These are phyloP conservation scores for Xylariaceae sp. DNA, from an alignment of 2,329 filamentous ascomycete genomes.

Conservation along the genomic window DNA sequence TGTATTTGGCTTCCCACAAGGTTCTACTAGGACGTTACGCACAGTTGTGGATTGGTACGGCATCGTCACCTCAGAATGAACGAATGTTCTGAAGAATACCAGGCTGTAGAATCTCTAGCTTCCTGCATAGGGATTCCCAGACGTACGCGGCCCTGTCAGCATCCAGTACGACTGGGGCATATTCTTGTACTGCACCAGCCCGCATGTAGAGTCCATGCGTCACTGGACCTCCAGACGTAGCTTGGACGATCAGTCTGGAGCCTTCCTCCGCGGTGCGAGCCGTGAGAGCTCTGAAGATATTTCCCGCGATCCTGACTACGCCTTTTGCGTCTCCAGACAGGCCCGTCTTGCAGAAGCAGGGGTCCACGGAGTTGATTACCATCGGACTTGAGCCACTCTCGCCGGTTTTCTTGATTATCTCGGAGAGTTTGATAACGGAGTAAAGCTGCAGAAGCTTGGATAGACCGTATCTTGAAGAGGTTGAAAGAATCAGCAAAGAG, in stretches of 20 bases:
- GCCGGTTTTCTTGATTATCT: background rate
- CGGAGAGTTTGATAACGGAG: background rate
- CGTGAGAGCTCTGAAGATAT: background rate
- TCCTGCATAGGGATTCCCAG: background rate
- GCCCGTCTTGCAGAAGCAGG: background rate
- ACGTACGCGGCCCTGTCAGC: background rate
- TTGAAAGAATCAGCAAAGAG: background rate
- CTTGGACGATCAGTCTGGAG: background rate
- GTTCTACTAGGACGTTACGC: too few species aligned
- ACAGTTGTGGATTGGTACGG: too few species aligned
- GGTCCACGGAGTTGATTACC: background rate
- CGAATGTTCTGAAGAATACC: background rate
- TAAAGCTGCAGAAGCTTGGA: slow-evolving; percentile 1
- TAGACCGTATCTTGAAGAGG: background rate
- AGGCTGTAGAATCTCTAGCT: background rate
- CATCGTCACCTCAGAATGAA: too few species aligned
- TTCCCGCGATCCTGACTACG: background rate
- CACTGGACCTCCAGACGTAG: background rate
- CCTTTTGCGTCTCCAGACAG: background rate
- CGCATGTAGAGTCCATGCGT: background rate
- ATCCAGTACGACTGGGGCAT: background rate
- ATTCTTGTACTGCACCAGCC: background rate
- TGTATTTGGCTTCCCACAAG: too few species aligned
- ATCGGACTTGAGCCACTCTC: background rate
- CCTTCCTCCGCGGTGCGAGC: background rate